Base-by-base conservation (phyloP, 2,329 filamentous ascomycete genomes). In the Diaporthe ampelina region DNA sequence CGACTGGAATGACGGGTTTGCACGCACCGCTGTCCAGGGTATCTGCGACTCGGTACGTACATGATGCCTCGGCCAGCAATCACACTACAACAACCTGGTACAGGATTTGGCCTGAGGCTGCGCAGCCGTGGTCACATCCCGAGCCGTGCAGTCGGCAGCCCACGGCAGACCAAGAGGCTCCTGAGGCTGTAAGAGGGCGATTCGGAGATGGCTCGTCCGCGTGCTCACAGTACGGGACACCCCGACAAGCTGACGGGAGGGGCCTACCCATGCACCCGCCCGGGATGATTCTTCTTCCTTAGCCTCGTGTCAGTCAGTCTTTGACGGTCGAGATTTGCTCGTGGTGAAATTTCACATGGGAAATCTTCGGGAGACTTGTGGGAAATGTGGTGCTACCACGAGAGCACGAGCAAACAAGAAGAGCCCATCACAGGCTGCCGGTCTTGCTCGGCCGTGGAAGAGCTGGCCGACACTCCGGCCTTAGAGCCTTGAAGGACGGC, bases 121-220 rank as follows among this genome's bases (percentile, higher is more conserved):
- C 6, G 11, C 61, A 67, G 63, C 63, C 63, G 45, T 40, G 63
- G 63, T 67, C 63, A 24, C 45, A 67, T 67, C 45, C 63, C 63
- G 63, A 67, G 63, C 45, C 63, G 45, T 37, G 32, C 29, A n/a
- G 61, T 67, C 45, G 61, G 61, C 29, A 50, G 21, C 24, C 26
- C 43, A 67, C 40, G 40, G 40, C 40, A 17, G 40, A 43, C 40
- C 40, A 19, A 19, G 40, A 43, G 40, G 40, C 40, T 43, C 15
- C 40, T 43, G 29, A 35, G 45, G 45, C 63, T 52, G 29, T 13
- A 37, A 40, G 63, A 13, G 32, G 61, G 50, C 11, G 21, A 35
- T 32, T 32, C 63, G 63, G 63, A 67, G 45, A 67, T 32, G 45
- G 45, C 63, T 67, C 63, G 63, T 67, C 63, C 63, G 63, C 63